A percentile compares a stretch with the other conserved stretches of the same genome.
Evolutionary conservation across 2,329 filamentous ascomycete genomes (phyloP).

Genomic region (Sclerotinia nivalis): DNA sequence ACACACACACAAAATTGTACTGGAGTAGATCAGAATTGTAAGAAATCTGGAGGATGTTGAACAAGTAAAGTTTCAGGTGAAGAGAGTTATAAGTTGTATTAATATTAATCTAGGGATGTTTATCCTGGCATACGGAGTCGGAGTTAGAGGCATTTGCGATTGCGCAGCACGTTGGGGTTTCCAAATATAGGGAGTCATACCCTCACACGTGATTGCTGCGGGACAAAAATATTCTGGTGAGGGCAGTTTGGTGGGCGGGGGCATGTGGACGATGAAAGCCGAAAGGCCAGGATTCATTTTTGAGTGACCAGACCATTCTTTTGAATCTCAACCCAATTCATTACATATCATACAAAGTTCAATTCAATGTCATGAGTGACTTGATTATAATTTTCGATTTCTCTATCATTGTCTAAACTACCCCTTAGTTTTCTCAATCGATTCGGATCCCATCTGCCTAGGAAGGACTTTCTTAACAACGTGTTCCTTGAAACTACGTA

Average conservation of each 20-base stretch:
- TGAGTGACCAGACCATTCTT: constrained; percentile 4
- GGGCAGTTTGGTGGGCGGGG: not conserved
- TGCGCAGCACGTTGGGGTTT: not conserved
- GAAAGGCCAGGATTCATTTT: constrained; percentile 18
- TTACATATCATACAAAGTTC: not conserved
- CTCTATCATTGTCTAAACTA: constrained; percentile 26
- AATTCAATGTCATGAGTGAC: constrained; percentile 32
- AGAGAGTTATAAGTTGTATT: not conserved
- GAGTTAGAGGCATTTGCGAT: not conserved
- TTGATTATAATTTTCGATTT: constrained; percentile 22
- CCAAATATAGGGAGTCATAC: not conserved
- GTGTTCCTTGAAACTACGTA: constrained; percentile 35
- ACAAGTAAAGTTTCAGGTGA: not conserved
- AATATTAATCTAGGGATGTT: not conserved
- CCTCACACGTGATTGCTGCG: constrained; percentile 1
- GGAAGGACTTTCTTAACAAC: constrained; percentile 33
- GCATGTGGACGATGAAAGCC: not conserved
- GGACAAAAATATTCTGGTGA: not conserved
- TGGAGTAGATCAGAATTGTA: too few relatives aligned
- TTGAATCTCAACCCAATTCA: not conserved
- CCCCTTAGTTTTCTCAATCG: not conserved
- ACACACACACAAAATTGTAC: not conserved
- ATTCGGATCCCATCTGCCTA: constrained; percentile 19
- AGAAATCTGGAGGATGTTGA: not conserved
- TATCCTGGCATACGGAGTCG: not conserved